phyloP scores from a whole-genome alignment of 108 stramenopile genomes.

The Aureococcus anophagefferens region DNA sequence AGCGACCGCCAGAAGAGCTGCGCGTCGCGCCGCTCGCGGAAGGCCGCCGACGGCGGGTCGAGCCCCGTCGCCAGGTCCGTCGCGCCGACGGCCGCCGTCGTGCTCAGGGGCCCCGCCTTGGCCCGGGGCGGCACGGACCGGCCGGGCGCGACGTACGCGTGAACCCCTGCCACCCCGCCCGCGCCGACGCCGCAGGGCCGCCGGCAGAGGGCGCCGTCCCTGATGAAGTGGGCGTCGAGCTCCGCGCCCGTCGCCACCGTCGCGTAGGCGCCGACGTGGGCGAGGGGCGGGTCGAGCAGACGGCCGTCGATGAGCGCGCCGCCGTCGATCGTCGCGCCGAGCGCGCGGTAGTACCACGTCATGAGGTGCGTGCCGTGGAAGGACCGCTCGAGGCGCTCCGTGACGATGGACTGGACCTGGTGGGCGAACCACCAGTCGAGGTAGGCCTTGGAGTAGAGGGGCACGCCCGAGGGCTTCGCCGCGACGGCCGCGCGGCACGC shows the following conservation, averaged over 20 bases:
- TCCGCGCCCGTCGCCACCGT: background rate
- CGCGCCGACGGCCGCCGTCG: no score
- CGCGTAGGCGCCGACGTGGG: background rate
- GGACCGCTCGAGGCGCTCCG: background rate
- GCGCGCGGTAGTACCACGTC: background rate
- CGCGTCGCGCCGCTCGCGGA: background rate
- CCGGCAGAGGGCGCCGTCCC: background rate
- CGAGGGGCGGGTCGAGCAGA: background rate
- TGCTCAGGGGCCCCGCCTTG: no score
- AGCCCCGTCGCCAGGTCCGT: no score
- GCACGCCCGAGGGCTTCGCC: background rate
- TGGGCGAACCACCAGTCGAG: background rate
- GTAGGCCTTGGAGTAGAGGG: background rate
- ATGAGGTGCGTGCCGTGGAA: background rate
- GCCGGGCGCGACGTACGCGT: no score
- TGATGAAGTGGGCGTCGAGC: background rate
- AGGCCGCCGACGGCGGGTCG: no score
- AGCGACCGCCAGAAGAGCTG: background rate
- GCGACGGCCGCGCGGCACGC: background rate
- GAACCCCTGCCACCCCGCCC: no score
- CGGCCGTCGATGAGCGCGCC: background rate
- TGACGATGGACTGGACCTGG: background rate
- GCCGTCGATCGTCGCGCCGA: background rate
- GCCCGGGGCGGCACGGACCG: no score
- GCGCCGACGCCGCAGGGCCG: no score